Evolutionary conservation across 306 rosid genomes (phyloP).

Genomic region (Quercus ilex): DNA sequence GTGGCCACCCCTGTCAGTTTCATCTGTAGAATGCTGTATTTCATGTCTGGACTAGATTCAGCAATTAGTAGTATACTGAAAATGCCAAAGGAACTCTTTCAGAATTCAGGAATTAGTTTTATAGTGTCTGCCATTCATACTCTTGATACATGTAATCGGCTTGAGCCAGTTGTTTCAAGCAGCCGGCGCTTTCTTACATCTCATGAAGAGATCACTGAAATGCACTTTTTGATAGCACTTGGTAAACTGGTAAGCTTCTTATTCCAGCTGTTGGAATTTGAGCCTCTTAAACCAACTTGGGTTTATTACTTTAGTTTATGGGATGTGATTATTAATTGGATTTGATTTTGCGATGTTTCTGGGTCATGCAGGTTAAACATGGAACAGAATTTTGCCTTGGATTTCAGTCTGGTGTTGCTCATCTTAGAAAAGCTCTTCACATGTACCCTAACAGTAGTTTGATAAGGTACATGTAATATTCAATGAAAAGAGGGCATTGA

Average conservation of each 20-base stretch:
- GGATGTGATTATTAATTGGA: neutral
- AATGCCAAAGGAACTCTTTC: slow-evolving; percentile 78
- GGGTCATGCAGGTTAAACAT: slow-evolving; percentile 57
- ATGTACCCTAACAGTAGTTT: slow-evolving; percentile 70
- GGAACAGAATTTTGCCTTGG: slow-evolving; percentile 52
- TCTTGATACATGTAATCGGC: slow-evolving; percentile 56
- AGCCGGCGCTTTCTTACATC: slow-evolving; percentile 46
- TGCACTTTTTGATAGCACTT: slow-evolving; percentile 78
- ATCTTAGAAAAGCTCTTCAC: slow-evolving; percentile 80
- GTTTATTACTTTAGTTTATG: neutral
- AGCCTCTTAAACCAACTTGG: slow-evolving; percentile 6
- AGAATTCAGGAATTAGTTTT: slow-evolving; percentile 66
- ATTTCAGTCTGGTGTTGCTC: slow-evolving; percentile 59
- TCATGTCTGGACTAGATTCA: slow-evolving; percentile 65
- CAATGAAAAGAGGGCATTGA: neutral
- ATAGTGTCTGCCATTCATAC: slow-evolving; percentile 77
- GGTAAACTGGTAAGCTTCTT: slow-evolving; percentile 70
- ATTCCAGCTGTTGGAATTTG: slow-evolving; percentile 1
- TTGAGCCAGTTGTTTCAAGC: slow-evolving; percentile 57
- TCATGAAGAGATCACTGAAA: slow-evolving; percentile 63
- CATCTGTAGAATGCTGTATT: slow-evolving; percentile 65
- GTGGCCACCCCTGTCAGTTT: slow-evolving; percentile 58
- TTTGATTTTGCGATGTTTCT: slow-evolving; percentile 2
- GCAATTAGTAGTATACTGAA: slow-evolving; percentile 51
- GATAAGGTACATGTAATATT: slow-evolving; percentile 53